Evolutionary conservation across 1,284 basidiomycete genomes (phyloP).

Genomic region (Ceratobasidium sp.): DNA sequence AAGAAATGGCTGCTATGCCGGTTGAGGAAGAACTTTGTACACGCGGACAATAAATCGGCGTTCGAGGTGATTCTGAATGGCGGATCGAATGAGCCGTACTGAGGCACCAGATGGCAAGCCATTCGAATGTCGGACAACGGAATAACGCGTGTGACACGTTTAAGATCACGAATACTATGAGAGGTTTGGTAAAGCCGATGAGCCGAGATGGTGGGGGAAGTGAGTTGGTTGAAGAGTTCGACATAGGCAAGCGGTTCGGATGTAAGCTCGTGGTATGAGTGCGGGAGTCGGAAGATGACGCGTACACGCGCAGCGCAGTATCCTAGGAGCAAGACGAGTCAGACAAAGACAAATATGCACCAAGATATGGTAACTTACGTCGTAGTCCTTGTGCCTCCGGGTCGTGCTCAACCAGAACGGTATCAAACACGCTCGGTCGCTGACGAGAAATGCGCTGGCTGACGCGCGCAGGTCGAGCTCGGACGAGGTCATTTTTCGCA

Average conservation of each 20-base stretch:
- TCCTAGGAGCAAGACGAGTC: not conserved
- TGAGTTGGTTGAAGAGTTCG: not conserved
- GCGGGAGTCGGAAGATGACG: not conserved
- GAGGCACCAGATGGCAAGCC: not conserved
- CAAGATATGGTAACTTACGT: too few relatives aligned
- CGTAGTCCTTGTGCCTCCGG: not conserved
- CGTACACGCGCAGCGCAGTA: not conserved
- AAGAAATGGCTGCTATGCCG: not conserved
- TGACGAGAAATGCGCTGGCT: too few relatives aligned
- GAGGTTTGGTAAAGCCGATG: not conserved
- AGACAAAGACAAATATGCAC: too few relatives aligned
- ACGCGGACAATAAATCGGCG: not conserved
- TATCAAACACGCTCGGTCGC: not conserved
- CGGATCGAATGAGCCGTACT: not conserved
- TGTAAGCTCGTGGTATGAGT: not conserved
- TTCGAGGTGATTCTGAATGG: not conserved
- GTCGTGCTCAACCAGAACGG: not conserved
- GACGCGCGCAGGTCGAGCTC: not conserved
- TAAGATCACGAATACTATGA: not conserved
- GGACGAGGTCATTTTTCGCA: not conserved
- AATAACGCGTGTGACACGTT: not conserved
- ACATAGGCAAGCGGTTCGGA: conserved; percentile 1
- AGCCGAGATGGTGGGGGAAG: not conserved
- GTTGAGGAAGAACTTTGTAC: not conserved
- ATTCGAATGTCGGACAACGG: not conserved